These are phyloP conservation scores for Venturia carpophila DNA, from an alignment of 2,329 filamentous ascomycete genomes.

Conservation along the genomic window DNA sequence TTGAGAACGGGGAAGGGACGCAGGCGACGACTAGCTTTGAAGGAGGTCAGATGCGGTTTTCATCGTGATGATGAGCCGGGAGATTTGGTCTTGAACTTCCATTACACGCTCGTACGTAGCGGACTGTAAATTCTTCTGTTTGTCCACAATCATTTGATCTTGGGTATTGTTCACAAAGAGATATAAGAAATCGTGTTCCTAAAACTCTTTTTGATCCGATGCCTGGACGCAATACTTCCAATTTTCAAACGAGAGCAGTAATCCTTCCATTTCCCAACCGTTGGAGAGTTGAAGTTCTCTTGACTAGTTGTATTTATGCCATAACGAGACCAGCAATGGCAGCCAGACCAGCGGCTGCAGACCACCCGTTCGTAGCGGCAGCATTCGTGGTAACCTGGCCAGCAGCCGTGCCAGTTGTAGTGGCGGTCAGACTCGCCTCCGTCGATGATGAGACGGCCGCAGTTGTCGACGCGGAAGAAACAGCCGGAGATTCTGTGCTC, in stretches of 20 bases:
- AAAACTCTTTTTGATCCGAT: neutral
- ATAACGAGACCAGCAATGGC: slow-evolving; percentile 10
- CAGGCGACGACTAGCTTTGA: too few relatives aligned
- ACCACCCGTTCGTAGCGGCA: neutral
- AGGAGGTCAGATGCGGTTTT: too few relatives aligned
- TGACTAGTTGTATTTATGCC: neutral
- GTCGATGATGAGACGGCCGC: neutral
- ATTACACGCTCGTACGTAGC: neutral
- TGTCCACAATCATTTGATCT: neutral
- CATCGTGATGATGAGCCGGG: too few relatives aligned
- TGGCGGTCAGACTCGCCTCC: neutral
- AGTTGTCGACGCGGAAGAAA: neutral
- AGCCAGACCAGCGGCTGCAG: slow-evolving; percentile 6
- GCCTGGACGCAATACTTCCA: neutral
- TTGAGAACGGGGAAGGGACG: too few relatives aligned
- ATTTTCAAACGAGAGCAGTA: neutral
- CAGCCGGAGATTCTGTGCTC: neutral
- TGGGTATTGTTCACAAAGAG: neutral
- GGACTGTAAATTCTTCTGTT: neutral
- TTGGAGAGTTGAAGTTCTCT: too few relatives aligned
- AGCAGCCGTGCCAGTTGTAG: slow-evolving; percentile 5
- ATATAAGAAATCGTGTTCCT: neutral
- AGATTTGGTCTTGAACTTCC: neutral
- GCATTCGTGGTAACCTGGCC: slow-evolving; percentile 14
- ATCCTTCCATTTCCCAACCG: neutral